Conservation (phyloP, 1,139 yeast species). For the Hansenula sp. region DNA sequence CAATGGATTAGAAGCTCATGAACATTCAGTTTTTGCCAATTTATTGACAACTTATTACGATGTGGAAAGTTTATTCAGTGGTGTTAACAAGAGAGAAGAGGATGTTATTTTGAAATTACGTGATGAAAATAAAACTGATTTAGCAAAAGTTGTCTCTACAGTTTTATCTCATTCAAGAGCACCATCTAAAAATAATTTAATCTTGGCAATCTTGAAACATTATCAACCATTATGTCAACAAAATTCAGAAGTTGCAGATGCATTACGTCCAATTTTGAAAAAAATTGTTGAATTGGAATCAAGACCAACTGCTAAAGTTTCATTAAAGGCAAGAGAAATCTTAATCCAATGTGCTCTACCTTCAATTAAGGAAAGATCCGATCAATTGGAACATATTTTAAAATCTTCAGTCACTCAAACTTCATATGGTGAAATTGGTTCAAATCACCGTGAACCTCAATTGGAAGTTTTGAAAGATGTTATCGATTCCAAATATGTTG, state of each 20-base stretch:
- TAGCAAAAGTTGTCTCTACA: slow-evolving; percentile 65
- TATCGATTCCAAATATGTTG: slow-evolving; percentile 93
- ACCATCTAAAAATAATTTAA: slow-evolving; percentile 86
- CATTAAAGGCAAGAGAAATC: slow-evolving; percentile 94
- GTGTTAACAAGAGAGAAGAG: slow-evolving; percentile 73
- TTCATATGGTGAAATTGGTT: slow-evolving; percentile 77
- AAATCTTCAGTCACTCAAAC: slow-evolving; percentile 89
- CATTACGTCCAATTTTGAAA: slow-evolving; percentile 69
- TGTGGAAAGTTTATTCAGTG: slow-evolving; percentile 75
- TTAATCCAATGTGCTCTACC: slow-evolving; percentile 96
- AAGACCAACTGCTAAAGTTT: slow-evolving; percentile 88
- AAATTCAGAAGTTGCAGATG: slow-evolving; percentile 63
- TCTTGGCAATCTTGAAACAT: slow-evolving; percentile 77
- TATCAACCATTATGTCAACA: slow-evolving; percentile 74
- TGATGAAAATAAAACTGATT: slow-evolving; percentile 79
- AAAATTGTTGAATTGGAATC: slow-evolving; percentile 83
- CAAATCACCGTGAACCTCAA: slow-evolving; percentile 80
- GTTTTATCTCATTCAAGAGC: slow-evolving; percentile 91
- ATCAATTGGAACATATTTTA: slow-evolving; percentile 93
- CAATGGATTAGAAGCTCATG: slow-evolving; percentile 80
- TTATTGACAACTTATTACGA: slow-evolving; percentile 70
- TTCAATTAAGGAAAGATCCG: slow-evolving; percentile 92
- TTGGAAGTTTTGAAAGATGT: slow-evolving; percentile 80
- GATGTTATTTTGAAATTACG: slow-evolving; percentile 82
- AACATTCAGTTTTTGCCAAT: slow-evolving; percentile 66